These are phyloP conservation scores for Sugiyamaella chiloensis DNA, from an alignment of 805 yeast genomes.

Conservation along the genomic window DNA sequence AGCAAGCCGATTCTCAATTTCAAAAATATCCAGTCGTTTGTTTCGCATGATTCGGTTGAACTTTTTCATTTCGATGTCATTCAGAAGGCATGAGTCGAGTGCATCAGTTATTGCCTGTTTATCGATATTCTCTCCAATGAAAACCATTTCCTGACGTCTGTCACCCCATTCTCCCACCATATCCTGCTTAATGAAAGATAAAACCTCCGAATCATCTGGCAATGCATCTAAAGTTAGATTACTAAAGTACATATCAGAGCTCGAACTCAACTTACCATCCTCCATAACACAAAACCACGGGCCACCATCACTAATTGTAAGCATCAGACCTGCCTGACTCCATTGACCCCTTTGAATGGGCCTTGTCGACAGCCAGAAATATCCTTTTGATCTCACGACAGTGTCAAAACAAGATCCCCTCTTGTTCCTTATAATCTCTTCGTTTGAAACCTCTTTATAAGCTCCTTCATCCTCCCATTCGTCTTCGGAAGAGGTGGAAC, in stretches of 20 bases:
- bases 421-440: conserved; percentile 29
- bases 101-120: conserved; percentile 30
- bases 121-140: conserved; percentile 42
- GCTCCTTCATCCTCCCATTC: conserved; percentile 23
- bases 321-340: conserved; percentile 40
- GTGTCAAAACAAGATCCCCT: conserved; percentile 38
- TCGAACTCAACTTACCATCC: conserved; percentile 27
- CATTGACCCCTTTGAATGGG: conserved; percentile 43
- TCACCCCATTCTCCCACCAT: conserved; percentile 43
- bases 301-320: conserved; percentile 41
- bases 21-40: conserved; percentile 31
- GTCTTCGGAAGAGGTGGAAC: conserved; percentile 6
- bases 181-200: conserved; percentile 35
- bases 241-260: too few relatives aligned
- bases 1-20: conserved; percentile 32
- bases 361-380: conserved; percentile 45
- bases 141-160: conserved; percentile 45
- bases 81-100: conserved; percentile 40
- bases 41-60: conserved; percentile 31
- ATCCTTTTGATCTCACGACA: conserved; percentile 43
- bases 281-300: conserved; percentile 43
- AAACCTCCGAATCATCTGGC: conserved; percentile 36
- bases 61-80: conserved; percentile 37
- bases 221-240: too few relatives aligned
- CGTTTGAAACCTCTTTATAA: conserved; percentile 38